Base-by-base conservation (phyloP, 495 filamentous ascomycete species). In the Lophium mytilinum region DNA sequence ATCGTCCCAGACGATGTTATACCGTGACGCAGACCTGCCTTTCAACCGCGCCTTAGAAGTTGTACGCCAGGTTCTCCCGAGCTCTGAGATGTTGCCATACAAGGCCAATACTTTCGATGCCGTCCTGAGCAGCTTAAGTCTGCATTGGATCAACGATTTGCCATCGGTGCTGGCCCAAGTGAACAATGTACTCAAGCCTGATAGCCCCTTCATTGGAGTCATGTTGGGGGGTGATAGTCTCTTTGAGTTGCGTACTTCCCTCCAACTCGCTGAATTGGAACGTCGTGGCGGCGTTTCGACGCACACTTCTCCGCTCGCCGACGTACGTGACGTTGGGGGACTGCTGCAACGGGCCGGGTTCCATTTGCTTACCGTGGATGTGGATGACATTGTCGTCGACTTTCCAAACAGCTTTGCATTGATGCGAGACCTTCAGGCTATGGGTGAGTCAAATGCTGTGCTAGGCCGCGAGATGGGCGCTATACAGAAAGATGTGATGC, bases 131-230 rank as follows among this genome's bases (percentile, higher is more conserved):
- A 91, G 86, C 42, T 75, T 95, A 57, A 89, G 84, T 35, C 80
- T 99, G 68, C 94, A 99, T 72, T 99, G 94, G 94, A 85, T 96
- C 72, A 99, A 99, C 71, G 88, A 99, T 68, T 80, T 99, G 8
- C 93, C 94, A 0, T 85, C 83, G 4, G 73, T 92, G 4, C 80
- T 99, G 1, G 71, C 80, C 36, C 88, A 95, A 67, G 79, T 95
- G 60, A 89, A 93, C 73, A 76, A 75, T 41, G 76, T 91, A 37
- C 80, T 99, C 14, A 92, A 92, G 71, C 90, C 93, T 0, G 94
- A 99, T 67, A 77, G 80, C 41, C 91, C 94, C 12, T 95, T 99
- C 68, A 82, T 99, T 37, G 93, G 85, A 11, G 93, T 90, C 50
- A 97, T 99, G 90, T 82, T 94, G 43, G 94, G 94, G 52, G 94